Conservation (phyloP, 805 yeast species). For the Ogataea pignaliae region DNA sequence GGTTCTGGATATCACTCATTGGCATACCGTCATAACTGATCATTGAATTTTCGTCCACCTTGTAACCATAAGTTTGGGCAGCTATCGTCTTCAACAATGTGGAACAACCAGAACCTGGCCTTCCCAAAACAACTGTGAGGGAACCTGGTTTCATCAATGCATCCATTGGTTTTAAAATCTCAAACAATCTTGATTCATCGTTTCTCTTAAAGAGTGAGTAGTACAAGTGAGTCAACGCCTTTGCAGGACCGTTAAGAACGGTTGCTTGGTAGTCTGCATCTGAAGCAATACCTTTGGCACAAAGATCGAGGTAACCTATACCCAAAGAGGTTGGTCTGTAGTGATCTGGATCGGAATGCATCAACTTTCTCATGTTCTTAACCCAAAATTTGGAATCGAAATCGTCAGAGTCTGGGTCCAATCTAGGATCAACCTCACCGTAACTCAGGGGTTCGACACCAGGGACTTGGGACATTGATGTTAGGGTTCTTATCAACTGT, state of each 20-base stretch:
- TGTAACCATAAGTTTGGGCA: slow-evolving; percentile 56
- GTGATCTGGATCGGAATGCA: slow-evolving; percentile 53
- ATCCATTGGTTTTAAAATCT: slow-evolving; percentile 62
- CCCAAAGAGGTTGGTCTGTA: slow-evolving; percentile 60
- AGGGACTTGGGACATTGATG: slow-evolving; percentile 50
- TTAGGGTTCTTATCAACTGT: slow-evolving; percentile 32
- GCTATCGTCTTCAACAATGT: slow-evolving; percentile 59
- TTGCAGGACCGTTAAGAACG: slow-evolving; percentile 39
- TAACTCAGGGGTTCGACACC: slow-evolving; percentile 37
- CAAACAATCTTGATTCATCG: slow-evolving; percentile 36
- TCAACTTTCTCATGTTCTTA: slow-evolving; percentile 53
- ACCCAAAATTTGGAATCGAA: slow-evolving; percentile 66
- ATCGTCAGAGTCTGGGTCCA: slow-evolving; percentile 56
- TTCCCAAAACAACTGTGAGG: slow-evolving; percentile 65
- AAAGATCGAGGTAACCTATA: slow-evolving; percentile 50
- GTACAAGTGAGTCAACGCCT: slow-evolving; percentile 29
- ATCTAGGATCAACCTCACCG: slow-evolving; percentile 31
- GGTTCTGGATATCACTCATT: slow-evolving; percentile 43
- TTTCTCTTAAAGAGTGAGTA: slow-evolving; percentile 21
- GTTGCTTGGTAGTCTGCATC: slow-evolving; percentile 67
- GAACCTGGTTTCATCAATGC: slow-evolving; percentile 60
- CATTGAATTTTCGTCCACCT: slow-evolving; percentile 40
- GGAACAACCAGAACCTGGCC: slow-evolving; percentile 82
- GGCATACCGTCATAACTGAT: slow-evolving; percentile 54
- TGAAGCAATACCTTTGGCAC: slow-evolving; percentile 62